These are phyloP conservation scores for Lecanicillium sp. DNA, from an alignment of 2,329 filamentous ascomycete species.

Conservation along the genomic window DNA sequence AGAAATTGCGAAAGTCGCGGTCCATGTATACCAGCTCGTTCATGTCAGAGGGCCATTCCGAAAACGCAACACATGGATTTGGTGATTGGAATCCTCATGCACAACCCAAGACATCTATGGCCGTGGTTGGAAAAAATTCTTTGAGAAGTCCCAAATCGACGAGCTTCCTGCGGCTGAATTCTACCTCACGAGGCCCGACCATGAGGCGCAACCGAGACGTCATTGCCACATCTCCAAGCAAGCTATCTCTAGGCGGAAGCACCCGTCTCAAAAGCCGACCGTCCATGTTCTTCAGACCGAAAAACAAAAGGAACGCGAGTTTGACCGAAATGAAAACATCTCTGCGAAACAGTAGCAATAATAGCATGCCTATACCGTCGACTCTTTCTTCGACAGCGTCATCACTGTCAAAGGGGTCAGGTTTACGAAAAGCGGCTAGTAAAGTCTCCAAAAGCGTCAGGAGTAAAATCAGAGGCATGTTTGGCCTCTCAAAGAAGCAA, in stretches of 20 bases:
- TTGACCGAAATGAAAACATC: conserved; percentile 40
- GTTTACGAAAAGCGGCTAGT: conserved; percentile 47
- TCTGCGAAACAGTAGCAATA: conserved; percentile 41
- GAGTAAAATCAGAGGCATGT: conserved; percentile 48
- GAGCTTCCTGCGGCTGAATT: conserved; percentile 38
- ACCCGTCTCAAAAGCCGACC: conserved; percentile 33
- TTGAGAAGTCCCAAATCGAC: conserved; percentile 49
- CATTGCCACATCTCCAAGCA: conserved; percentile 6
- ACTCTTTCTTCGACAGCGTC: conserved; percentile 23
- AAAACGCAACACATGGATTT: not conserved
- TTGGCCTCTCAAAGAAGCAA: conserved; percentile 23
- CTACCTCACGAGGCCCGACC: not conserved
- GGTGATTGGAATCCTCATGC: not conserved
- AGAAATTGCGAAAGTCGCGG: conserved; percentile 39
- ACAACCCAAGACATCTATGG: not conserved
- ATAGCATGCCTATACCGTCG: conserved; percentile 28
- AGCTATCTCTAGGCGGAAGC: conserved; percentile 9
- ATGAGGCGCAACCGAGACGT: conserved; percentile 1
- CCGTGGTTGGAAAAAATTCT: not conserved
- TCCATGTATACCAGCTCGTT: conserved; percentile 44
- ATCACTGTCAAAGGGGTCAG: conserved; percentile 22
- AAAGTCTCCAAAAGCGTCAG: conserved; percentile 58
- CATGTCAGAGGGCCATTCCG: conserved; percentile 1
- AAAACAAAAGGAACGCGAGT: conserved; percentile 27
- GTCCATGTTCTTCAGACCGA: conserved; percentile 39